Evolutionary conservation across 2,329 filamentous ascomycete species (phyloP), one percentile per base, ranked within the genome.

Genomic region (Fusarium sp.): DNA sequence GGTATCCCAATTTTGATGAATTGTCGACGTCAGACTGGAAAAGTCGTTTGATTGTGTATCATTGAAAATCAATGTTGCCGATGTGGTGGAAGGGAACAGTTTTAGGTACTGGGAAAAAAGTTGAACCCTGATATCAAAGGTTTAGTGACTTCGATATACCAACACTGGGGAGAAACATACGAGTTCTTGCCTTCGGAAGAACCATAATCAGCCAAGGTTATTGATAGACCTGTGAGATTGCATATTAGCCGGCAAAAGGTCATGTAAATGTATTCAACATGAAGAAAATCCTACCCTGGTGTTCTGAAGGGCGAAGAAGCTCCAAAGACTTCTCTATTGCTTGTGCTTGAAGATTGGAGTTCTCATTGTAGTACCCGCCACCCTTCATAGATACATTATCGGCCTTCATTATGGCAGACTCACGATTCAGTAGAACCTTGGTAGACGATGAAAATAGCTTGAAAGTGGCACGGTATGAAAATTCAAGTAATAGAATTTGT

Each of bases 271-370:
- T 0, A 12, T 2, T 3, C 3, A 56, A 6, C 2, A 9, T 7
- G 5, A 6, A 23, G 7, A 7, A 7, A 1, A 28, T 0, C 19
- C 11, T 37, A 37, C 42, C 23, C 1, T 2, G 7, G 23, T 28
- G 2, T 0, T 0, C 7, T 0, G 23, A 13, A 8, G 8, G 23
- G 8, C 2, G 2, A 3, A 58, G 18, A 1, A 50, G 19, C 13
- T 25, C 23, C 8, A 58, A 9, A 4, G 32, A 58, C 4, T 15
- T n/a, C 2, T 50, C 32, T 21, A 50, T 50, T 0, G 40, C 42
- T 9, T 28, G 18, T 0, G 9, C 56, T 30, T 58, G 32, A 37
- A 58, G 56, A 18, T 5, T 16, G 6, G 23, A 49, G 11, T 58
- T 6, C 4, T 58, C 42, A 11, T 58, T 58, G 19, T 58, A 58